Conservation (phyloP, 1,139 yeast species). For the Sugiyamaella xylanicola region DNA sequence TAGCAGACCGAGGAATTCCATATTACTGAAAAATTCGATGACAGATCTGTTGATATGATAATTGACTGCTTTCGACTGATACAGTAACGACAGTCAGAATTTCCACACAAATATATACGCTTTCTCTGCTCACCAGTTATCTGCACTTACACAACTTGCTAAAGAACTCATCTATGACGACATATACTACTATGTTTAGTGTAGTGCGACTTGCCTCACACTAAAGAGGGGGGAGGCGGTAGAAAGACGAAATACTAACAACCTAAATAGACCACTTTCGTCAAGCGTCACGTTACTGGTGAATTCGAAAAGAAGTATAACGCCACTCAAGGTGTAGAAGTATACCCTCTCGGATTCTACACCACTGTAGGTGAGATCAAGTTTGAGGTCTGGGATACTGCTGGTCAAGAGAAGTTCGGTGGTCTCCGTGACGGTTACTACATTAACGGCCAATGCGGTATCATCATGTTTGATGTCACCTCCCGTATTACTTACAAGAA, state of each 20-base stretch:
- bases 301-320: constrained; percentile 99
- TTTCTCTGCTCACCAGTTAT: too few relatives aligned
- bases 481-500: constrained; percentile 99
- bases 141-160: too few relatives aligned
- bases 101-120: too few relatives aligned
- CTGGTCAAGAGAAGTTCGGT: constrained; percentile 99
- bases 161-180: too few relatives aligned
- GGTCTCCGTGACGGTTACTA: constrained; percentile 99
- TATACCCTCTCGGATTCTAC: constrained; percentile 97
- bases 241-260: constrained; percentile 14
- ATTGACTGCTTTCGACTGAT: too few relatives aligned
- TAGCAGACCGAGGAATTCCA: too few relatives aligned
- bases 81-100: too few relatives aligned
- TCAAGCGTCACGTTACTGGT: constrained; percentile 99
- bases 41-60: too few relatives aligned
- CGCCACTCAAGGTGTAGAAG: constrained; percentile 99
- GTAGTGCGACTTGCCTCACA: too few relatives aligned
- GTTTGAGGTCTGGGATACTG: constrained; percentile 99
- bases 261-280: constrained; percentile 83
- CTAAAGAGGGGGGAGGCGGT: too few relatives aligned
- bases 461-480: constrained; percentile 99
- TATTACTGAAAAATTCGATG: too few relatives aligned
- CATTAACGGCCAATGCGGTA: constrained; percentile 99
- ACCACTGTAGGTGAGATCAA: constrained; percentile 98
- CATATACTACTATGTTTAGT: too few relatives aligned